Base-by-base conservation (phyloP, 495 filamentous ascomycete species). In the Daldinia bambusicola region DNA sequence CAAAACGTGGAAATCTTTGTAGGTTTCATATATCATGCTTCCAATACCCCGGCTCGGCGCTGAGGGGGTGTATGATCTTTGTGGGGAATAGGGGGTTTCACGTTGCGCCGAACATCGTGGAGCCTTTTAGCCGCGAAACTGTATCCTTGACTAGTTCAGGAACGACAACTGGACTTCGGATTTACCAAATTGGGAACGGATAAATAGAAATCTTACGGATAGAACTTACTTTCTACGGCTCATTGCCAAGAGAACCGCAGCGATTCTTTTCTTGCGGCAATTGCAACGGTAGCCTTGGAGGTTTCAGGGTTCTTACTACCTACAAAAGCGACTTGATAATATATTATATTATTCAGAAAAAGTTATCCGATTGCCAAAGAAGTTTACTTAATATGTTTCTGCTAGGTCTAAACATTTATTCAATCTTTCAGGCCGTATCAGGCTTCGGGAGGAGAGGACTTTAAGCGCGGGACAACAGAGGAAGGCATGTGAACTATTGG, bases 11-110 rank as follows among this genome's bases (percentile, higher is more conserved):
- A 20, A 0, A 36, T 61, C 12, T 37, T 10, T 65, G 59, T 20
- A 41, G 22, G 58, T 51, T 12, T 18, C 20, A 51, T 59, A 57
- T 40, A n/a, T 38, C 20, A 55, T 41, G 37, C 41, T 59, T 59
- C 66, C 45, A 62, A 66, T 69, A 41, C 71, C 66, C 71, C 71
- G 71, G 66, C 71, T 74, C 57, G 71, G 71, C 71, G 58, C 53
- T 63, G 71, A 74, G 66, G 61, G 70, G 70, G 66, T 30, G 43
- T 38, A 57, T 69, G 34, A 32, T 41, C 20, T 14, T 60, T 58
- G 48, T 58, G 43, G 61, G 20, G 66, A 62, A 62, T 45, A 57
- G 43, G 43, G 45, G 32, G n/a, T 63, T 52, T 55, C 14, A 50
- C 31, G 60, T 72, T 60, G 55, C 50, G 60, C 10, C 16, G 8